Evolutionary conservation across 192 early-diverging fungal genomes (phyloP), one percentile per base, ranked within the genome.

Genomic region (Lunasporangiospora selenospora): DNA sequence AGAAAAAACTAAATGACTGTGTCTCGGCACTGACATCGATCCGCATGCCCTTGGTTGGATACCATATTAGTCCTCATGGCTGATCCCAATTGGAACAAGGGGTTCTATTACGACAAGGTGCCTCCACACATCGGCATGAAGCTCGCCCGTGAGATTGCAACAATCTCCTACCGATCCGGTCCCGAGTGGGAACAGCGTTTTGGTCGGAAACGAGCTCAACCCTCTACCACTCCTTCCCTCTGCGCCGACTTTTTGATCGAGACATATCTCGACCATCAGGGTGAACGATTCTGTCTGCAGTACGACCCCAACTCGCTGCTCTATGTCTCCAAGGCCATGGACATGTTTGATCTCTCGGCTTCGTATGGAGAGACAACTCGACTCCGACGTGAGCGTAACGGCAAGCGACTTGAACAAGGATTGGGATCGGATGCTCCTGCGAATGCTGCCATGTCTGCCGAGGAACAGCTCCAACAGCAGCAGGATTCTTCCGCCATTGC

Each of bases 101-200:
- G 96, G 0, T 92, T 88, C 49, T 98, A 98, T 77, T 98, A 98
- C 67, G 85, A 92, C 42, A 83, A 86, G 31, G 81, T 93, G 9
- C 85, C 86, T 57, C 97, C 97, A 39, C 93, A 96, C 73, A 82
- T 92, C 24, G 97, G 97, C 1, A 95, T 98, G 93, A 98, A 96
- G 81, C 82, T 97, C 31, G 96, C 96, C 12, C 90, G 96, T 46
- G 84, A 92, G 65, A 94, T 98, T 42, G 96, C 94, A 15, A 96
- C 94, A 10, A 92, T 98, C 52, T 86, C 79, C 36, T 98, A 98
- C 69, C 88, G 97, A 18, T 97, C 95, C 6, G 97, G 97, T 0
- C 97, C 97, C 33, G 97, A 98, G 80, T 98, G 97, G 97, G 97
- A 97, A 71, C 84, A 89, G 67, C 82, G 97, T 19, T 98, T 98